These are phyloP conservation scores for Fusarium sp. DNA, from an alignment of 2,329 filamentous ascomycete genomes.

Conservation along the genomic window DNA sequence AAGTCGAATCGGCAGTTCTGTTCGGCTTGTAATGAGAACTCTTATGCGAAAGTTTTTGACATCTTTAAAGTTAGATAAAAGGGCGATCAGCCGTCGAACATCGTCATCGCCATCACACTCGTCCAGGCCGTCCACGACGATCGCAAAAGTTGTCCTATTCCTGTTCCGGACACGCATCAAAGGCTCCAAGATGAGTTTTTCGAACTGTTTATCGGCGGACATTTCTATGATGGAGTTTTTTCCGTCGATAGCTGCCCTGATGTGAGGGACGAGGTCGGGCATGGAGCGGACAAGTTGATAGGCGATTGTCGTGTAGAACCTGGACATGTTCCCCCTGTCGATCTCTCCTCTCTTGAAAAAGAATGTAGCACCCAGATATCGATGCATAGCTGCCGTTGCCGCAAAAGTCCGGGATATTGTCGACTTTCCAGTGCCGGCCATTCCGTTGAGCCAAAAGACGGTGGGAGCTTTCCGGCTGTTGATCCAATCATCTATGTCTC, in stretches of 20 bases:
- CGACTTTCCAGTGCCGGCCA: constrained; percentile 56
- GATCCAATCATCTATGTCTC: background rate
- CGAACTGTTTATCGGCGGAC: constrained; percentile 15
- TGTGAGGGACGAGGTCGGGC: constrained; percentile 34
- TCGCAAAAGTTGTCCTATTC: background rate
- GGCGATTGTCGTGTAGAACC: constrained; percentile 55
- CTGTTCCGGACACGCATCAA: background rate
- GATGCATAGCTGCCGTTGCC: fast-evolving
- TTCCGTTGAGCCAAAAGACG: constrained; percentile 55
- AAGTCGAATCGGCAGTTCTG: constrained; percentile 52
- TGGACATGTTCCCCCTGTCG: constrained; percentile 49
- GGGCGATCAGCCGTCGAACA: background rate
- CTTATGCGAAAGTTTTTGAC: constrained; percentile 25
- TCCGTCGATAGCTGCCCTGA: constrained; percentile 32
- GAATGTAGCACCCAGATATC: constrained; percentile 50
- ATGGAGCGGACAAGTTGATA: constrained; percentile 43
- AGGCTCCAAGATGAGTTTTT: constrained; percentile 24
- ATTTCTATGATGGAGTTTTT: background rate
- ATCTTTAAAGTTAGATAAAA: background rate
- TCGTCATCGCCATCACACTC: constrained; percentile 34
- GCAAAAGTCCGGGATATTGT: constrained; percentile 57
- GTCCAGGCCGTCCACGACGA: constrained; percentile 9
- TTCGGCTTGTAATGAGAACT: constrained; percentile 57
- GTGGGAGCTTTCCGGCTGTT: background rate
- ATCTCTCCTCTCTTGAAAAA: constrained; percentile 56